Base-by-base conservation (phyloP, 352 stramenopile genomes). In the Hyaloperonospora brassicae region DNA sequence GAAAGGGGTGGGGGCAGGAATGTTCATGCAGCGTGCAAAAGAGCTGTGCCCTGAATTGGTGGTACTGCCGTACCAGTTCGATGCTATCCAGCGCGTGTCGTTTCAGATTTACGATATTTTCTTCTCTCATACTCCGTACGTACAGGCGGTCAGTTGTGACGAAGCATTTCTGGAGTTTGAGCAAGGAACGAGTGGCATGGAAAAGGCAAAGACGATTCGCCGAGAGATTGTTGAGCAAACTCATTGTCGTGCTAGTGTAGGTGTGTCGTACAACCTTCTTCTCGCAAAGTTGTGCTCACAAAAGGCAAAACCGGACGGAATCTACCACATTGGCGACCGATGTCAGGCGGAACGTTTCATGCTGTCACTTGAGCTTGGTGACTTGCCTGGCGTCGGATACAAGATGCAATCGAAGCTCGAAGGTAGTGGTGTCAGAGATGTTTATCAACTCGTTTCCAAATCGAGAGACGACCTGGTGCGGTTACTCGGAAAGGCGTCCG, bases 71-170 rank as follows among this genome's bases (percentile, higher is more conserved):
- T 98, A 98, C 68, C 78, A 98, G 17, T 98, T 98, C 51, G 74
- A 89, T 21, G 73, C 76, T 10, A 91, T 93, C 54, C 66, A 97
- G 70, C 72, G 90, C 40, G 86, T 97, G 10, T 97, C 92, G 14
- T 85, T 88, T 30, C 79, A 96, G 62, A 91, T 98, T 40, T 97
- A 97, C 68, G 66, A 86, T 52, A 95, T 96, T 57, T 94, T 89
- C 58, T 93, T 95, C 55, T 73, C 74, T 1, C 77, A 82, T 36
- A 95, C 88, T 7, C 86, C 84, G 0, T 82, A 84, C 21, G 89
- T 97, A 12, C 90, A 98, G 69, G 78, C 88, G n/a, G 86, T 98
- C 17, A 98, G 90, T 34, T 98, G 94, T 58, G 95, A 98, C 63
- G 95, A 98, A 80, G 85, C 89, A 0, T 97, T 96, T 53, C 62